These are phyloP conservation scores for Rutstroemia sp. DNA, from an alignment of 2,329 filamentous ascomycete species.

Conservation along the genomic window DNA sequence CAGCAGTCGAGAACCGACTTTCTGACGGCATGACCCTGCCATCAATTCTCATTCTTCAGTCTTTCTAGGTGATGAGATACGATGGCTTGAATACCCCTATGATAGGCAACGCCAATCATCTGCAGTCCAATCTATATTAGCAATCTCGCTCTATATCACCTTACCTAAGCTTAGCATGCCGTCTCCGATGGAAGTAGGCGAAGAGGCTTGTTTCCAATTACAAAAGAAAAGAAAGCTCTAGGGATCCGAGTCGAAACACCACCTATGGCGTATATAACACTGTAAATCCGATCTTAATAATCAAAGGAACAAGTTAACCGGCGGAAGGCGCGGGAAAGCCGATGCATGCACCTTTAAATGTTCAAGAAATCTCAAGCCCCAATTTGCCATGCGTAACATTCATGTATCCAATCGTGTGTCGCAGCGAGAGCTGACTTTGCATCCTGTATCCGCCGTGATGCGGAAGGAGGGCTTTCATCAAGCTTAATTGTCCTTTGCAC, in stretches of 20 bases:
- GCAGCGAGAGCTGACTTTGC: neutral
- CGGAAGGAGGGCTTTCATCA: neutral
- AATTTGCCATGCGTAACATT: constrained; percentile 1
- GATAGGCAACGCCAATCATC: too few species aligned
- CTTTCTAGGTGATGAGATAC: too few species aligned
- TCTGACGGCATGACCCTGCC: too few species aligned
- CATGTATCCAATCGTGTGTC: neutral
- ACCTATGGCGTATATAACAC: neutral
- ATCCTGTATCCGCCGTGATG: neutral
- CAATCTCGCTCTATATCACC: too few species aligned
- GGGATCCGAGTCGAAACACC: neutral
- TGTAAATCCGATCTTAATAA: constrained; percentile 2
- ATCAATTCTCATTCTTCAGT: too few species aligned
- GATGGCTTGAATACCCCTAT: too few species aligned
- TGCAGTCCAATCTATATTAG: too few species aligned
- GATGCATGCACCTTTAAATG: constrained; percentile 3
- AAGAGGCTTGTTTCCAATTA: too few species aligned
- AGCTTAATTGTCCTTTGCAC: neutral
- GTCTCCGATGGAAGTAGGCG: too few species aligned
- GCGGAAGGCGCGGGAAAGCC: neutral
- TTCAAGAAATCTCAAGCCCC: neutral
- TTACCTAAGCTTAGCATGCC: too few species aligned
- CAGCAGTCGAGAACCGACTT: neutral
- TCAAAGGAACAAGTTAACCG: neutral
- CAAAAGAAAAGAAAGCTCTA: too few species aligned